Evolutionary conservation across 371 early-diverging fungal species (phyloP).

Genomic region (Catenaria anguillulae): DNA sequence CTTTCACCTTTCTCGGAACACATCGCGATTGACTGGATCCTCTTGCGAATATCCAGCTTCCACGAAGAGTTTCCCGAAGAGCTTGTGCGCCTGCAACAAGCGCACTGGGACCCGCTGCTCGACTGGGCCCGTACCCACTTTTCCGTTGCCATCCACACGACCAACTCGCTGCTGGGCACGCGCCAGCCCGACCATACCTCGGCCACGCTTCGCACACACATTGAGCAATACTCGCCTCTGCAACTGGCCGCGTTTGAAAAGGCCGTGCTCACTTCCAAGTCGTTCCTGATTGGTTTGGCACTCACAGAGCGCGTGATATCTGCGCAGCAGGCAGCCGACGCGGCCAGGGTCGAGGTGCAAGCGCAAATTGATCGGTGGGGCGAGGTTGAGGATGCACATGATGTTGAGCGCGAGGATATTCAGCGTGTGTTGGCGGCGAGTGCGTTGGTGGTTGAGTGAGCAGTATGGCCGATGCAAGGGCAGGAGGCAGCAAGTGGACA

Average conservation of each 20-base stretch:
- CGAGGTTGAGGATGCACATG: conserved; percentile 58
- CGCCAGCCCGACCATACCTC: conserved; percentile 48
- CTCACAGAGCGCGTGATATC: conserved; percentile 52
- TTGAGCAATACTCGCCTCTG: conserved; percentile 43
- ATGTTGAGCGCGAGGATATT: conserved; percentile 2
- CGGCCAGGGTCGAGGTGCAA: conserved; percentile 69
- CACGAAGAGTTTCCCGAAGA: conserved; percentile 60
- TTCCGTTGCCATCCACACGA: conserved; percentile 50
- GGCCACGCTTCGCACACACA: conserved; percentile 31
- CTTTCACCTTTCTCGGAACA: no score
- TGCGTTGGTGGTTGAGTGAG: background rate
- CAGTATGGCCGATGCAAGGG: no score
- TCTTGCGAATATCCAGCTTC: no score
- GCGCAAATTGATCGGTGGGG: conserved; percentile 85
- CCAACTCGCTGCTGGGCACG: conserved; percentile 50
- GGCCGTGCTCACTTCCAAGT: conserved; percentile 72
- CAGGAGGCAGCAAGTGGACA: no score
- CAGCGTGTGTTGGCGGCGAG: background rate
- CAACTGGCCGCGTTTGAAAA: conserved; percentile 72
- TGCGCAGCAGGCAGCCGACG: conserved; percentile 61
- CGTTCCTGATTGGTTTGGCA: conserved; percentile 73
- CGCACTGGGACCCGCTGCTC: conserved; percentile 68
- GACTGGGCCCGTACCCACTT: conserved; percentile 53
- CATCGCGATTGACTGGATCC: no score
- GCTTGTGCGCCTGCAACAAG: conserved; percentile 59